A percentile compares a stretch with the other conserved stretches of the same genome.
Conservation (phyloP, 352 stramenopile species). For the Pythium angustatum region DNA sequence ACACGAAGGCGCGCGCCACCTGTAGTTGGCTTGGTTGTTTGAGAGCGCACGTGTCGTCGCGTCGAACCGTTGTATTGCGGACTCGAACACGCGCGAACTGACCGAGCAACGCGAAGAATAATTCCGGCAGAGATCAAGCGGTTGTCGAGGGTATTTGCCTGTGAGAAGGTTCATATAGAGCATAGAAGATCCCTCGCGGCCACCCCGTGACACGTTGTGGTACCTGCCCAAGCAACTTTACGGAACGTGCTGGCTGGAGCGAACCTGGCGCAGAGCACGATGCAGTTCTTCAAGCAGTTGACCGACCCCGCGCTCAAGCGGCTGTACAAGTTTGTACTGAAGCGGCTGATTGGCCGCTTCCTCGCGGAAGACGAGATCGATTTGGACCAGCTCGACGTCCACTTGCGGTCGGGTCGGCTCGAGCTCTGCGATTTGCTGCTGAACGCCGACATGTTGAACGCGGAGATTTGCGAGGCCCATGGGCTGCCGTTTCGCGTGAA, state of each 20-base stretch:
- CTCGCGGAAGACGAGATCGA: conserved; percentile 80
- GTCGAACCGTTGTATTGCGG: conserved; percentile 8
- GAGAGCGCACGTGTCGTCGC: not conserved
- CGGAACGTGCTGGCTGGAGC: too few species aligned
- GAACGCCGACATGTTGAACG: conserved; percentile 79
- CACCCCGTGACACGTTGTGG: not conserved
- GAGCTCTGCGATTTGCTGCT: conserved; percentile 84
- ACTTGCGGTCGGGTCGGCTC: conserved; percentile 70
- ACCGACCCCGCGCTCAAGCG: conserved; percentile 89
- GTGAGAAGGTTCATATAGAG: not conserved
- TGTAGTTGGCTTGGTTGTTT: too few species aligned
- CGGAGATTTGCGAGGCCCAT: conserved; percentile 67
- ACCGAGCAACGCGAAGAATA: not conserved
- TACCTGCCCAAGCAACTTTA: too few species aligned
- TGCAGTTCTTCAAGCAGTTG: conserved; percentile 90
- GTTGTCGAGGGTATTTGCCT: too few species aligned
- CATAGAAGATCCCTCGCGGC: too few species aligned
- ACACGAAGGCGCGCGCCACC: too few species aligned
- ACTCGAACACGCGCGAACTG: conserved; percentile 10
- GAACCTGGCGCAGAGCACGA: not conserved
- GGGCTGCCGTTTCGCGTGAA: conserved; percentile 83
- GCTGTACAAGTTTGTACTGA: conserved; percentile 91
- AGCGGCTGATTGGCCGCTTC: conserved; percentile 88
- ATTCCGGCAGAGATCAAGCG: not conserved
- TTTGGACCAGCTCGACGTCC: conserved; percentile 85